Base-by-base conservation (phyloP, 2,329 filamentous ascomycete species). In the Mycocentrospora acerina region DNA sequence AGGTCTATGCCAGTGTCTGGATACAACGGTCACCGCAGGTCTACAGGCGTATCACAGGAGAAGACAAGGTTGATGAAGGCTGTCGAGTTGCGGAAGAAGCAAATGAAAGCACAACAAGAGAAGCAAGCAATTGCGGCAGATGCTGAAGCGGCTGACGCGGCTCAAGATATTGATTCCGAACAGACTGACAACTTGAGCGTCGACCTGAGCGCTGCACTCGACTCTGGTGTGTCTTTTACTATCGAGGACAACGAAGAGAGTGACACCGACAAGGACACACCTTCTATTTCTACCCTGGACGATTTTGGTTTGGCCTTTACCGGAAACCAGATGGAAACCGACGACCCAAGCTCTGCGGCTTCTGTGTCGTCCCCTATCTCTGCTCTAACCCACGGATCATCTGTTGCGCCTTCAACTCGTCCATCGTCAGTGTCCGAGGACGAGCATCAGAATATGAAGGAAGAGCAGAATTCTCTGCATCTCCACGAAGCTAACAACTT, bases 1-100 rank as follows among this genome's bases (percentile, higher is more conserved):
- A 68, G 72, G 38, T 72, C 74, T 11, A 60, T 76, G 53, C 67
- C 74, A 29, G 62, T 71, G 16, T 60, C 64, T 33, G 59, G 35
- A 47, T 60, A 59, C 35, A 58, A 47, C 35, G 55, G 55, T 37
- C 52, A 55, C 57, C 44, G 55, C 61, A 73, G 50, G 61, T 70
- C 66, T 55, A 75, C 64, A 9, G 71, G 73, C n/a, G 85, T 94
- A 57, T 89, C 88, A 1, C 88, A 88, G 1, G 93, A 98, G 66
- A 97, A 94, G 71, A 82, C 88, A 44, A 80, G 93, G 37, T 74
- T 98, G 47, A 90, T 95, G 88, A 96, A 94, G 71, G 93, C 93
- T 7, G 78, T 96, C 71, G 87, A 96, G 67, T 69, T 96, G 53
- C 80, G 91, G 35, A 93, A 94, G 68, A 89, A 86, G 69, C 90